These are phyloP conservation scores for Oryza glumipatula DNA, from an alignment of 176 grass and related monocot species.

Conservation along the genomic window DNA sequence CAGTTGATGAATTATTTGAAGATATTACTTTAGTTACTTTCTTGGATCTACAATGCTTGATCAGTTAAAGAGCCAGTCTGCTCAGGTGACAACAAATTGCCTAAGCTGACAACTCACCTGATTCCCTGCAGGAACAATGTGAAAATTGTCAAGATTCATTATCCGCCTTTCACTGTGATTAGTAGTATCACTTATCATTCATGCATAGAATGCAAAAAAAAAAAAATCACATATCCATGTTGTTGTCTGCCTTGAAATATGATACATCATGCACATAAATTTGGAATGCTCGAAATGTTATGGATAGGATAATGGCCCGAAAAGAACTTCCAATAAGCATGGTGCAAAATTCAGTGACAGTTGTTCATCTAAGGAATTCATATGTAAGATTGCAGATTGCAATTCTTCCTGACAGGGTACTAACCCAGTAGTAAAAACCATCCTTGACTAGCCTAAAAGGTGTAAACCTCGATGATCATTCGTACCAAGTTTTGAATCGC, in stretches of 20 bases:
- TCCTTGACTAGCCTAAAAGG: not conserved
- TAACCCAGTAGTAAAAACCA: not conserved
- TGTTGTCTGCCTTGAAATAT: not conserved
- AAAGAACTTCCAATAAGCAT: not conserved
- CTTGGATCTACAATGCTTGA: conserved; percentile 19
- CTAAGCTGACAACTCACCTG: not conserved
- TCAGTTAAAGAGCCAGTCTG: not conserved
- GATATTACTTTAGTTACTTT: not conserved
- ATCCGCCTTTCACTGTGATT: not conserved
- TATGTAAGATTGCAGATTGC: not conserved
- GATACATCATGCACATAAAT: not conserved
- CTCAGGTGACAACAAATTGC: not conserved
- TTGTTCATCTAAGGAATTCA: not conserved
- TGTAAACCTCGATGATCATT: not conserved
- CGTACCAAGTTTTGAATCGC: not conserved
- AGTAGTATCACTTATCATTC: not conserved
- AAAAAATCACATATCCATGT: not conserved
- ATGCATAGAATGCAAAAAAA: too few species aligned
- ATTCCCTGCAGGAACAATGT: conserved; percentile 11
- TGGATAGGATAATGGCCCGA: not conserved
- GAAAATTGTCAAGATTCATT: not conserved
- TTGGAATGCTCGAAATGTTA: not conserved
- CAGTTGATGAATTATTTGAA: too few species aligned
- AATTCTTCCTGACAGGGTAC: conserved; percentile 3
- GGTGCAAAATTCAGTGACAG: not conserved